Evolutionary conservation across 805 yeast species (phyloP), one percentile per base, ranked within the genome.

Genomic region (Metschnikowia noctiluminum): DNA sequence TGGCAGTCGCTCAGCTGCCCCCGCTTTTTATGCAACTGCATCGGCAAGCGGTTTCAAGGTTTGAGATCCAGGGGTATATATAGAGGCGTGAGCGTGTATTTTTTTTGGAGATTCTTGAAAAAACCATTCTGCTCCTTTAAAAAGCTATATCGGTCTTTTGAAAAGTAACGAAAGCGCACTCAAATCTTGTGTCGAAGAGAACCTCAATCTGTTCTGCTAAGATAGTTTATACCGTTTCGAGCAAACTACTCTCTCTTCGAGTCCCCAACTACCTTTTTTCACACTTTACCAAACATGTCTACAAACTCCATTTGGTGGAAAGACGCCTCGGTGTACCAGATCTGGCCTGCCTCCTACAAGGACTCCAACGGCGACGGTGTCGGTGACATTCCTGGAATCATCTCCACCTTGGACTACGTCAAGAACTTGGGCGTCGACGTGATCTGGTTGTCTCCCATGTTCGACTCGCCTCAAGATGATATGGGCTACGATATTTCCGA

Each of bases 401-500:
- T 77, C 51, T 69, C 77, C 14, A 72, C 74, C 30, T 64, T 80
- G 54, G 82, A 78, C 62, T 78, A 80, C 61, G 59, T 80, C 61
- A 72, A 76, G 58, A 62, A 61, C 21, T 63, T 80, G 31, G 82
- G 82, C 2, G 69, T 69, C 13, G 82, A 78, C 49, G 74, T 76
- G 13, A 65, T 81, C 37, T 81, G 85, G 85, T 61, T 80, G 46
- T 76, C 79, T 27, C 85, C 85, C 21, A 76, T 77, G 68, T 79
- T 71, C 63, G 81, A 77, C 52, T 76, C 82, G 2, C 85, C 85
- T 6, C 80, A 77, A 60, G 78, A 74, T 44, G 85, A 80, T 60
- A 80, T 80, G 84, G 85, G 85, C 4, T 81, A 80, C 59, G 85
- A 81, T 56, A 78, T 81, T 57, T 63, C 78, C 15, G 74, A 81